Evolutionary conservation across 2,329 filamentous ascomycete species (phyloP), one percentile per base, ranked within the genome.

Genomic region (Ophiostoma pallidulum): DNA sequence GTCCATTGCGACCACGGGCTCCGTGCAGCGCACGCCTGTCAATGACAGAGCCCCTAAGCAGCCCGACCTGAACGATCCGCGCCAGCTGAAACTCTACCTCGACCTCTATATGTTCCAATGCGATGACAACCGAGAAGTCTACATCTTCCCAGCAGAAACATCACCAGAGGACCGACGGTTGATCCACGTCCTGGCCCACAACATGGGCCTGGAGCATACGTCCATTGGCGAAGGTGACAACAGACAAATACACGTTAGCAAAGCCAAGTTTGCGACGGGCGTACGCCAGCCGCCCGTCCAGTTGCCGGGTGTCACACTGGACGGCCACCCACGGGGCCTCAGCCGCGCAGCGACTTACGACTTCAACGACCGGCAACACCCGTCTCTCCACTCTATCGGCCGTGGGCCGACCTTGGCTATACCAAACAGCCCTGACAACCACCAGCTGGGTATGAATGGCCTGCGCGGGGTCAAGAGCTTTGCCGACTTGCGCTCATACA

Each of bases 331-430:
- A 56, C 85, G 91, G 51, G 85, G 84, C 4, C 72, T 98, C 31
- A 95, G 89, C 68, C 84, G 92, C 53, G 90, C 92, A 14, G 92
- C 92, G n/a, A 97, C 92, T 2, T 95, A 94, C 56, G 92, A 97
- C 65, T 97, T 97, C 65, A 89, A 86, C 55, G 84, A 84, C 52
- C 41, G 80, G 77, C 56, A 54, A n/a, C 54, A 55, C 22, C 45
- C 56, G 12, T 54, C 52, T 5, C 37, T 55, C 2, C 81, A 82
- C 58, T 78, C 84, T 2, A 76, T 95, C 50, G 82, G 86, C 19
- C 81, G 91, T 54, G 87, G 91, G 56, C 82, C 84, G 9, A 89
- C 90, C n/a, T 72, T 97, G 32, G 86, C 90, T 61, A 80, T 92
- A 49, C 81, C 90, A n/a, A 87, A 87, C 55, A 90, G 87, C 60